Conservation (phyloP, 495 filamentous ascomycete species). For the Parathielavia appendiculata region DNA sequence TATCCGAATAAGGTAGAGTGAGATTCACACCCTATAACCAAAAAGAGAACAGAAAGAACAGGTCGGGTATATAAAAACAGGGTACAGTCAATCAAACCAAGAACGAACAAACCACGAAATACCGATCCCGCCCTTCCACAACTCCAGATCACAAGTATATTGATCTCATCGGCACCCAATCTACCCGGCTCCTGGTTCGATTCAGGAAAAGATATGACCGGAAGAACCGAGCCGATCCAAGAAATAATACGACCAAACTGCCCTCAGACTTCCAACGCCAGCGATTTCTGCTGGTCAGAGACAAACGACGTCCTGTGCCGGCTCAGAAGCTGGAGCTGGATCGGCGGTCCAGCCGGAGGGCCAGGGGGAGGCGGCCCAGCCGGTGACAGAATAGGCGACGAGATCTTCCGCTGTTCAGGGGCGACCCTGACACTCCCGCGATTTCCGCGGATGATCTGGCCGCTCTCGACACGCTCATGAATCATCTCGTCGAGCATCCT, state of each 20-base stretch:
- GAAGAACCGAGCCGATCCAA: not conserved
- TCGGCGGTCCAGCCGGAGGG: constrained; percentile 24
- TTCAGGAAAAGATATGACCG: not conserved
- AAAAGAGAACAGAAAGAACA: constrained; percentile 9
- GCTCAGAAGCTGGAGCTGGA: constrained; percentile 35
- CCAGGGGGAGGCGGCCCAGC: constrained; percentile 17
- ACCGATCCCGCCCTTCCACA: not conserved
- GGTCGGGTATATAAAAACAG: constrained; percentile 28
- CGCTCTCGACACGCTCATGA: constrained; percentile 71
- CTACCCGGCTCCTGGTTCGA: not conserved
- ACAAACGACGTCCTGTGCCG: constrained; percentile 31
- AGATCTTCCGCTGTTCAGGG: constrained; percentile 24
- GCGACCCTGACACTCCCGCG: constrained; percentile 53
- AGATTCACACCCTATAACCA: not conserved
- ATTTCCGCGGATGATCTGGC: constrained; percentile 55
- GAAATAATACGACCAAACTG: constrained; percentile 8
- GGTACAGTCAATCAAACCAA: constrained; percentile 9
- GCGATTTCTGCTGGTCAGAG: constrained; percentile 17
- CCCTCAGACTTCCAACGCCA: constrained; percentile 35
- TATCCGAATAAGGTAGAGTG: not conserved
- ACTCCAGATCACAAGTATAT: not conserved
- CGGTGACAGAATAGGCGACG: constrained; percentile 10
- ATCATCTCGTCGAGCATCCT: constrained; percentile 93
- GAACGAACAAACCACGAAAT: constrained; percentile 12
- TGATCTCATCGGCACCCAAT: not conserved